Evolutionary conservation across 306 rosid genomes (phyloP), one percentile per base, ranked within the genome.

Genomic region (Clitoria ternatea): DNA sequence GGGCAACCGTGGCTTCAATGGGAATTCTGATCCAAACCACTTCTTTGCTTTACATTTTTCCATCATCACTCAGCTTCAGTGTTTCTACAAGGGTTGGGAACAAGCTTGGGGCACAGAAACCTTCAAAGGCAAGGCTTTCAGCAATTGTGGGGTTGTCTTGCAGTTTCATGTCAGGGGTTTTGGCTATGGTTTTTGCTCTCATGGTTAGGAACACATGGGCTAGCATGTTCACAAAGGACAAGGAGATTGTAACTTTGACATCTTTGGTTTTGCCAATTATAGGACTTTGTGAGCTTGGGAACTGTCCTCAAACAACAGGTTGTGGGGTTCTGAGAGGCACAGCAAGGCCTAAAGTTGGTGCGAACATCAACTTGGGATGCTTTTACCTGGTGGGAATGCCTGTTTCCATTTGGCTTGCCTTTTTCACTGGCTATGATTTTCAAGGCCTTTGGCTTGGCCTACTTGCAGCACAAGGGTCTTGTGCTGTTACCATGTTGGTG

Each of bases 231-330:
- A 90, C 97, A 6, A 33, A 66, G 0, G 97, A 93, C 20, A 72
- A 79, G 29, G 92, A 89, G 64, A 90, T 93, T 9, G 61, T 89
- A 24, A 39, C 36, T 1, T 24, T 93, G 17, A 93, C 98, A 9
- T 70, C 96, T 1, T 19, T 82, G 86, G 98, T 93, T 9, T 84
- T 93, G 53, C 98, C 98, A 0, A 84, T 93, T 40, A 90, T 93
- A 0, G 98, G 98, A 0, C 86, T 93, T 0, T 93, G 97, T 61
- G 98, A 93, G 82, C 82, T 93, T 0, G 98, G 98, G 10, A 93
- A 93, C 24, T 93, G 96, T 47, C 98, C 98, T 1, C 98, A 93
- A 56, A 93, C 98, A 15, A 87, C 98, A 4, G 98, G 98, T 1
- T 93, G 98, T 59, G 98, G 98, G 3, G 96, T 90, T 1, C 66